phyloP scores from a whole-genome alignment of 352 stramenopile species.

The Phytophthora tubulina region DNA sequence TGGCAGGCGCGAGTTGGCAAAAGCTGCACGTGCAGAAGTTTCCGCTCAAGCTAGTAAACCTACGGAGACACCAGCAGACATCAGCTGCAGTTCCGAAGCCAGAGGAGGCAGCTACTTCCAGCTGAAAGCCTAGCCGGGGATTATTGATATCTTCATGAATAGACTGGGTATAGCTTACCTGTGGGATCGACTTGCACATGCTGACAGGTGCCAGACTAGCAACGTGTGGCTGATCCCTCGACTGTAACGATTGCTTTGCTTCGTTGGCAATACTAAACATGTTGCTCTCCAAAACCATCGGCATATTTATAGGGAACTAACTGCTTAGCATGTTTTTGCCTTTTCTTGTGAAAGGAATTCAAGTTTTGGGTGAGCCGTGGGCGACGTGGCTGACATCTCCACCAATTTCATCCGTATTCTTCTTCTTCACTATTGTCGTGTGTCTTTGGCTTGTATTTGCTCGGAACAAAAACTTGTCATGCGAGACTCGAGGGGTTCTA shows the following conservation, averaged over 20 bases:
- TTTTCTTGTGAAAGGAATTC: constrained; percentile 22
- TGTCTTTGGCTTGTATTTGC: background rate
- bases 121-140: constrained; percentile 8
- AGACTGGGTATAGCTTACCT: background rate
- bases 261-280: constrained; percentile 13
- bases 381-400: background rate
- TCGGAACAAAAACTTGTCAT: constrained; percentile 14
- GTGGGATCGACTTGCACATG: background rate
- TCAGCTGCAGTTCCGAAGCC: background rate
- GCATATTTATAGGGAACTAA: constrained; percentile 43
- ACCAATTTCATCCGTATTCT: background rate
- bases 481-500: constrained; percentile 2
- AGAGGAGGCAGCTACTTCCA: constrained; percentile 2
- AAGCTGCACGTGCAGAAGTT: constrained; percentile 35
- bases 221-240: background rate
- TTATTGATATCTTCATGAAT: constrained; percentile 10
- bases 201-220: background rate
- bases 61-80: background rate
- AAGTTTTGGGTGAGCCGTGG: constrained; percentile 8
- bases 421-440: background rate
- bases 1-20: constrained; percentile 54
- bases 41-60: constrained; percentile 3
- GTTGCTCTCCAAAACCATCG: constrained; percentile 19
- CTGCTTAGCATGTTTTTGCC: constrained; percentile 24
- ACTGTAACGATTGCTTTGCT: constrained; percentile 7